Evolutionary conservation across 176 grass and related monocot genomes (phyloP).

Genomic region (Otatea glauca): DNA sequence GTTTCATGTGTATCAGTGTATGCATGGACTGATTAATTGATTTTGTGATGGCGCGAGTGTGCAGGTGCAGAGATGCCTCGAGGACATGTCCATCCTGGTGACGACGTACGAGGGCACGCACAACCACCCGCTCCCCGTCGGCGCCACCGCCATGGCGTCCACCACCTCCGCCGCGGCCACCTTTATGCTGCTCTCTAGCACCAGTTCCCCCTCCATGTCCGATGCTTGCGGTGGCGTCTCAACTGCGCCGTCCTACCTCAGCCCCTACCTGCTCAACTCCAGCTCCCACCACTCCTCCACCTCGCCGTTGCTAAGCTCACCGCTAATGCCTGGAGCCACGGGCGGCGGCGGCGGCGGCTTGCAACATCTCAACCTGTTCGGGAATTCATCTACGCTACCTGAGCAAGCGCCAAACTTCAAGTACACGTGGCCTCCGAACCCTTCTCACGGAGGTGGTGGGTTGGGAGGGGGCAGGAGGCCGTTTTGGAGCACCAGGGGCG

Average conservation of each 20-base stretch:
- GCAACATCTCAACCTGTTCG: slow-evolving; percentile 50
- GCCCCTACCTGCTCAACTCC: slow-evolving; percentile 66
- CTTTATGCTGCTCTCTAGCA: slow-evolving; percentile 77
- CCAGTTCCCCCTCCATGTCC: slow-evolving; percentile 58
- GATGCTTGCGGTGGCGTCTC: slow-evolving; percentile 33
- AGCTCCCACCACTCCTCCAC: slow-evolving; percentile 36
- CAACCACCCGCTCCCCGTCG: slow-evolving; percentile 95
- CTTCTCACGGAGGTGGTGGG: slow-evolving; percentile 3
- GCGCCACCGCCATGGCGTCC: slow-evolving; percentile 91
- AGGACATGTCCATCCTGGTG: slow-evolving; percentile 96
- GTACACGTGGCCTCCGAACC: slow-evolving; percentile 55
- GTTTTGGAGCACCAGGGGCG: slow-evolving; percentile 51
- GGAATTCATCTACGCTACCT: slow-evolving; percentile 32
- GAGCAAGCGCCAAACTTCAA: slow-evolving; percentile 38
- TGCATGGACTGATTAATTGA: background rate
- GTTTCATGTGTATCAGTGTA: background rate
- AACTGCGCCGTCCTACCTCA: slow-evolving; percentile 62
- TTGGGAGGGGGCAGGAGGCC: slow-evolving; percentile 48
- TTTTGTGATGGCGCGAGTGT: slow-evolving; percentile 3
- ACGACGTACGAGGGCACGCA: slow-evolving; percentile 98
- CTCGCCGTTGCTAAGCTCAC: background rate
- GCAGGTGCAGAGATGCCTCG: slow-evolving; percentile 89
- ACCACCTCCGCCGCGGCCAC: slow-evolving; percentile 68
- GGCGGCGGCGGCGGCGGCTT: background rate
- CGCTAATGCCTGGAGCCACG: background rate